Base-by-base conservation (phyloP, 2,329 filamentous ascomycete genomes). In the Botrytis cinerea region DNA sequence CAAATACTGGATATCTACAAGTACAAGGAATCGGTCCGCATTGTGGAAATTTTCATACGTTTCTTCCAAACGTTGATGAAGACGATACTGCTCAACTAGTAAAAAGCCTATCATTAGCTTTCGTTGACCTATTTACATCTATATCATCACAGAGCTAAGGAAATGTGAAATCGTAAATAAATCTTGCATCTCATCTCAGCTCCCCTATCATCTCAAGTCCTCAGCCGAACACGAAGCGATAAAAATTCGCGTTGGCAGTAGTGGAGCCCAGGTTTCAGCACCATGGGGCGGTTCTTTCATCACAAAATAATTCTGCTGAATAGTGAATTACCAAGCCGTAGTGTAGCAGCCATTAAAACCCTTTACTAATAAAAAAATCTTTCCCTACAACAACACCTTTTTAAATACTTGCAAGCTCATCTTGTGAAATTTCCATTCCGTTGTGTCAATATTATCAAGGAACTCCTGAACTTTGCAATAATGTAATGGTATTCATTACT, bases 201-300 rank as follows among this genome's bases (percentile, higher is more conserved):
- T 45, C 16, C 16, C 16, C n/a, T 43, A 63, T 63, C 14, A 45
- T 32, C 61, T 28, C 25, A 63, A 45, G 38, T 20, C 22, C 8
- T 63, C 2, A 45, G 22, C 14, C 25, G 38, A 63, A 63, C 38
- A 63, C 25, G 45, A 22, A 20, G 32, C 16, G 20, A 22, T 2
- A 32, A 28, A 3, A 7, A 3, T 45, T 7, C 1, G 16, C 16
- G 10, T 1, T 20, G n/a, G 38, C 16, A 2, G 16, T 12, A 61
- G 7, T n/a, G 5, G 6, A 43, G 9, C 62, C 35, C 28, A 18
- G 61, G 10, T 5, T 46, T 35, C n/a, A 28, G 18, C 16, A 6
- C 8, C 1, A 12, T 22, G 1, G 4, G 2, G 16, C 14, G 2
- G 1, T 0, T 6, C 28, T 22, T 43, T 46, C 20, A 16, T 46